Base-by-base conservation (phyloP, 345 rosid species). In the Tarenaya hassleriana region DNA sequence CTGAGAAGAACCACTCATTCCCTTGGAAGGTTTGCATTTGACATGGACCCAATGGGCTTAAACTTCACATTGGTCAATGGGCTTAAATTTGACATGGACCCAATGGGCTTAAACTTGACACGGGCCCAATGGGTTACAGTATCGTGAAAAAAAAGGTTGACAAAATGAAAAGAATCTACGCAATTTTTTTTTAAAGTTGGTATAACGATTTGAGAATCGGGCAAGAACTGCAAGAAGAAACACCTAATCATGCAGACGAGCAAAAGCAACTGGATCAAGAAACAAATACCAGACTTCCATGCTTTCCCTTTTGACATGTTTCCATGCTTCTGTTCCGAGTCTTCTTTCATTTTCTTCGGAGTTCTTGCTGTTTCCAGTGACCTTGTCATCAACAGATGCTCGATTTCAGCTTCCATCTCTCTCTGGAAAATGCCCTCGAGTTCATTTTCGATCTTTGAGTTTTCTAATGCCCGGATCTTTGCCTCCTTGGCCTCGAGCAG, bases 391-490 rank as follows among this genome's bases (percentile, higher is more conserved):
- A 77, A 62, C 58, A 84, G 57, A 73, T 69, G 76, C 68, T 70
- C 74, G n/a, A 92, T 66, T 72, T 87, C 96, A 33, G 80, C 78
- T 72, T 84, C 90, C 0, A 92, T 71, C 77, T 70, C 81, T 66
- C 75, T 76, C 74, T 49, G 72, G 58, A 82, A 83, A 43, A 85
- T 65, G 43, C 61, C 61, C 69, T 87, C 96, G 7, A 82, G 62
- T 66, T 84, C 86, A 1, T 50, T 40, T 68, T 78, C 91, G 34
- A 67, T 67, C 69, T 70, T 81, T 24, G 65, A 39, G 41, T 72
- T 73, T 63, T 91, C 83, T 19, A 87, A 78, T 66, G 80, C 85
- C 16, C 64, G 73, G 66, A 87, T 63, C 62, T 42, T 68, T n/a
- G 58, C 44, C 52, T 84, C 86, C 74, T 77, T 84, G 13, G 45